phyloP scores from a whole-genome alignment of 306 rosid genomes.

The Pyrus bretschneideri region DNA sequence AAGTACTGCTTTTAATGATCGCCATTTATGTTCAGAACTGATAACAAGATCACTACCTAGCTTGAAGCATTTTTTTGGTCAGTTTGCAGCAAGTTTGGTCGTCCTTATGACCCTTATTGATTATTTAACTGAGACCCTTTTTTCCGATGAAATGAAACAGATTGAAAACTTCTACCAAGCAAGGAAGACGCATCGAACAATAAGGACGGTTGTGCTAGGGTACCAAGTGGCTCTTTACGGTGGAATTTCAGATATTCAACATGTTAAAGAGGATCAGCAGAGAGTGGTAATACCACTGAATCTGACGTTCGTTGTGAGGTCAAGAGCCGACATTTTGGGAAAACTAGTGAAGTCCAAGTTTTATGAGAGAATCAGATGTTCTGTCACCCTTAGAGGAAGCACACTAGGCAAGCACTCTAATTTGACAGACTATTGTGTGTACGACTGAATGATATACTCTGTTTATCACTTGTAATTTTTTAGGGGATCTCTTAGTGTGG shows the following conservation, averaged over 20 bases:
- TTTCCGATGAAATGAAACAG: constrained; percentile 24
- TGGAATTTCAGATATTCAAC: constrained; percentile 41
- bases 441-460: constrained; percentile 20
- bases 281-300: constrained; percentile 53
- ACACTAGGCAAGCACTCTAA: constrained; percentile 57
- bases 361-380: constrained; percentile 50
- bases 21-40: background rate
- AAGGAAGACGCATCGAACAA: constrained; percentile 45
- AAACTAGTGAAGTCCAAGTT: constrained; percentile 71
- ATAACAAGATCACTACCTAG: background rate
- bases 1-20: background rate
- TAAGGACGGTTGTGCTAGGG: constrained; percentile 45
- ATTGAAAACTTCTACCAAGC: constrained; percentile 50
- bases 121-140: background rate
- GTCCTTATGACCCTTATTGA: background rate
- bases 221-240: constrained; percentile 80
- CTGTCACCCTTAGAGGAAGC: constrained; percentile 53
- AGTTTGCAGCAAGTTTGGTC: background rate
- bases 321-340: constrained; percentile 79
- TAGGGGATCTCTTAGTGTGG: background rate
- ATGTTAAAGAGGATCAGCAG: constrained; percentile 18
- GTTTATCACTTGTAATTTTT: background rate
- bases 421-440: constrained; percentile 51
- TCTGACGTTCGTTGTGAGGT: constrained; percentile 67
- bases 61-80: background rate